These are phyloP conservation scores for Cicer pinnatifidum DNA, from an alignment of 306 rosid genomes.

Conservation along the genomic window DNA sequence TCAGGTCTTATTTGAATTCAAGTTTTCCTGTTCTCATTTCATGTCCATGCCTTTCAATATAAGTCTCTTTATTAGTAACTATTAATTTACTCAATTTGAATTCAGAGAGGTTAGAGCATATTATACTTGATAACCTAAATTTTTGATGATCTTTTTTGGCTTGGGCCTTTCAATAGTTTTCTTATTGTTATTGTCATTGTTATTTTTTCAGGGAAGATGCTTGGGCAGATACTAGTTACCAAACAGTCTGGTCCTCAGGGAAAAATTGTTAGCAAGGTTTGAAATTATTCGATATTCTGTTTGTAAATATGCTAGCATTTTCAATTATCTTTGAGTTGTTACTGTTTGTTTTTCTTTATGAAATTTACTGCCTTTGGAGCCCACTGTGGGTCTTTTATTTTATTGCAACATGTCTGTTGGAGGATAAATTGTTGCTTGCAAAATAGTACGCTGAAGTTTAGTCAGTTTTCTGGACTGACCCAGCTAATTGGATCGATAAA, in stretches of 20 bases:
- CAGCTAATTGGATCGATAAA: conserved; percentile 13
- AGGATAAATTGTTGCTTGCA: conserved; percentile 27
- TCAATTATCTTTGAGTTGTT: conserved; percentile 4
- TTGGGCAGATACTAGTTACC: conserved; percentile 94
- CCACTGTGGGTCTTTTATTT: conserved; percentile 16
- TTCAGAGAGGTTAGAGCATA: conserved; percentile 12
- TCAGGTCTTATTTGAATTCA: conserved; percentile 16
- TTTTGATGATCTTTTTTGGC: conserved; percentile 7
- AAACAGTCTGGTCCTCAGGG: conserved; percentile 98
- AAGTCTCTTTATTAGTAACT: neutral
- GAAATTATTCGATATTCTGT: conserved; percentile 37
- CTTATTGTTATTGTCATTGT: conserved; percentile 7
- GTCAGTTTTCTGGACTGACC: neutral
- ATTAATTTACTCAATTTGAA: conserved; percentile 30
- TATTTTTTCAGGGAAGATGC: conserved; percentile 83
- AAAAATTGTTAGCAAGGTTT: conserved; percentile 93
- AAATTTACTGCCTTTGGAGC: neutral
- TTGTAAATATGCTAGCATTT: conserved; percentile 36
- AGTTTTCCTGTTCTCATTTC: conserved; percentile 33
- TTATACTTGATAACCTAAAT: conserved; percentile 6
- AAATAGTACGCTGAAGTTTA: neutral
- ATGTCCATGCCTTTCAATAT: conserved; percentile 28
- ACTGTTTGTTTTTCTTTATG: conserved; percentile 31
- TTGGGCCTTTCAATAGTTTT: neutral
- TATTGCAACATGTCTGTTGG: conserved; percentile 23